These are phyloP conservation scores for Geranium rotundifolium DNA, from an alignment of 345 rosid genomes.

Conservation along the genomic window DNA sequence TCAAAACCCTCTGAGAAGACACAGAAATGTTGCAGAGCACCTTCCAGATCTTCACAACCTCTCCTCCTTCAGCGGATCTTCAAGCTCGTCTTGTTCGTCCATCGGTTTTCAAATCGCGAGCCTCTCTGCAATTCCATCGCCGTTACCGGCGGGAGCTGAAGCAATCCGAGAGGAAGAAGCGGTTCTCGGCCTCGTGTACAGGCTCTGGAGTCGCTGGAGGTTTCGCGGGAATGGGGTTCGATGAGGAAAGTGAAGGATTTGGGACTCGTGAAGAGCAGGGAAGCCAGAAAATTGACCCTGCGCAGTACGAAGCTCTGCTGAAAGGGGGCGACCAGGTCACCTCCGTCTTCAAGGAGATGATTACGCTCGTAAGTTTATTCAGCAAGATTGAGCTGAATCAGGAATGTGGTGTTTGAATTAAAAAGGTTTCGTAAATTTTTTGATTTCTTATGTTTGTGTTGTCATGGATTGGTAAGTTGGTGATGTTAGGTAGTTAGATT, in stretches of 20 bases:
- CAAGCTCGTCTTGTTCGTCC: not conserved
- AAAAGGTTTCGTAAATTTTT: too few relatives aligned
- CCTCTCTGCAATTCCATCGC: not conserved
- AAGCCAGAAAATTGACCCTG: conserved; percentile 29
- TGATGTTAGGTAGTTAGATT: too few relatives aligned
- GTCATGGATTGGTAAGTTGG: too few relatives aligned
- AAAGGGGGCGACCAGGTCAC: conserved; percentile 94
- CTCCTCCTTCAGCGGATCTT: not conserved
- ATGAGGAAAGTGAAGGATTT: conserved; percentile 12
- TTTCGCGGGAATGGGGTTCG: conserved; percentile 41
- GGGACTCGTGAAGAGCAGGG: conserved; percentile 13
- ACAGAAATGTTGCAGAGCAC: conserved; percentile 20
- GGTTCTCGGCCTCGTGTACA: conserved; percentile 20
- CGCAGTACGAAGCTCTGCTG: conserved; percentile 63
- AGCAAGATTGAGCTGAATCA: too few relatives aligned
- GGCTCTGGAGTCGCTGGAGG: conserved; percentile 66
- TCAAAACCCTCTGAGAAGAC: not conserved
- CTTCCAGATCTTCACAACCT: conserved; percentile 2
- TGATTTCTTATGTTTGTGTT: too few relatives aligned
- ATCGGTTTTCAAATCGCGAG: not conserved
- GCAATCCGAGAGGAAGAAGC: conserved; percentile 17
- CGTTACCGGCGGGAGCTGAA: conserved; percentile 11
- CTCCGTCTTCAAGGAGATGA: conserved; percentile 84
- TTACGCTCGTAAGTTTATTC: conserved; percentile 40
- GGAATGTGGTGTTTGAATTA: too few relatives aligned